phyloP scores from a whole-genome alignment of 1,284 basidiomycete species.

The Puccinia horiana region DNA sequence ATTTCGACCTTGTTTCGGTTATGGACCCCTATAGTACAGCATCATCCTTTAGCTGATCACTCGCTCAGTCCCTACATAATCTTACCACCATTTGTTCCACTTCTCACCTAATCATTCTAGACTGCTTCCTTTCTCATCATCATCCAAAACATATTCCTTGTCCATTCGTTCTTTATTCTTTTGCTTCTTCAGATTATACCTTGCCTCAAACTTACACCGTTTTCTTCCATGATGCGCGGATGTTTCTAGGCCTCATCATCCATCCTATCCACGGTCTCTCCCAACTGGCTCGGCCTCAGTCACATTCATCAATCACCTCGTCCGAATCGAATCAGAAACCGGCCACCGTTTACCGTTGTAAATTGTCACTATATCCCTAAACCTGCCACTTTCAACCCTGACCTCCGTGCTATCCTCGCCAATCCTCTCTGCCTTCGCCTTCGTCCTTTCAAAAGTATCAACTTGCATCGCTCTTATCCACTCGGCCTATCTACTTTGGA shows the following conservation, averaged over 20 bases:
- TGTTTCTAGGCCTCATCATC: not conserved
- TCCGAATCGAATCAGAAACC: not conserved
- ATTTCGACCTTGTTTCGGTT: too few relatives aligned
- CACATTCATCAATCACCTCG: not conserved
- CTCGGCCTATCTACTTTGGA: not conserved
- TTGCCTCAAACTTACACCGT: not conserved
- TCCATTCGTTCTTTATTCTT: too few relatives aligned
- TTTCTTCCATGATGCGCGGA: not conserved
- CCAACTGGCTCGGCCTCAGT: too few relatives aligned
- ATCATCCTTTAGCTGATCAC: too few relatives aligned
- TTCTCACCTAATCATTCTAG: too few relatives aligned
- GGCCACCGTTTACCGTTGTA: not conserved
- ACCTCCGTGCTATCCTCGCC: not conserved
- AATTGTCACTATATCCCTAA: slow-evolving; percentile 3
- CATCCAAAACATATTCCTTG: too few relatives aligned
- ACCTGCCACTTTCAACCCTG: not conserved
- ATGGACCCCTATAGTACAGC: too few relatives aligned
- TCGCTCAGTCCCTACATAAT: too few relatives aligned
- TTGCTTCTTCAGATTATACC: not conserved
- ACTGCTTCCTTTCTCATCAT: too few relatives aligned
- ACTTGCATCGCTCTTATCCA: not conserved
- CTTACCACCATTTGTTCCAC: too few relatives aligned
- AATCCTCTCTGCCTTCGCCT: not conserved
- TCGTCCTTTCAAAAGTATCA: not conserved
- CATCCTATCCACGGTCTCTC: too few relatives aligned